Evolutionary conservation across 169 alveolate species (phyloP), one percentile per base, ranked within the genome.

Genomic region (Condylostoma magnum): DNA sequence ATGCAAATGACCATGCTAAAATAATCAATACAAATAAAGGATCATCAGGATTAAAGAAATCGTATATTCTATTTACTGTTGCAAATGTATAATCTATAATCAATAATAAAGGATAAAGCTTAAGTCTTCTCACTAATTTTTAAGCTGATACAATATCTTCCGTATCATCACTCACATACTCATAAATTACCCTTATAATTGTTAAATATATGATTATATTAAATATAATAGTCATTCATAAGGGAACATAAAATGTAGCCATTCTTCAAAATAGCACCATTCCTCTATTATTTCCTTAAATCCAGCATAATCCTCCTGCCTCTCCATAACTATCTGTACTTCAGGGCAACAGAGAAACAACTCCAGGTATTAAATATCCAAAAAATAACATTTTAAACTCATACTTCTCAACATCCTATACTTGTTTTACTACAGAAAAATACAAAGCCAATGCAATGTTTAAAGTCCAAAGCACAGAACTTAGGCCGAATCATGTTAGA

Each of bases 221-320:
- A 36, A 18, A 57, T 8, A 27, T 33, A 33, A 57, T 15, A 20
- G 38, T 37, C 8, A 57, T 1, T 10, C 22, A 33, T 18, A 57
- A 34, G 1, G 69, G 69, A 0, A 36, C n/a, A 37, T 57, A 57
- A 57, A 57, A 57, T 33, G 12, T 15, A 20, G 38, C 52, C 31
- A 57, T 15, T 4, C 47, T 57, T 27, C 69, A 57, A 15, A 57
- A 4, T 33, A 37, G 20, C 4, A 20, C 47, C 28, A 30, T 33
- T 37, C 30, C 44, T n/a, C 30, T 41, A 27, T 28, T 28, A 28
- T 37, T 37, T 30, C n/a, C 20, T 5, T 28, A 43, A 3, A 63
- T 63, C 60, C 73, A 63, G 58, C 73, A 63, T 34, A 54, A 63
- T 34, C 73, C 73, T 20, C 46, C 46, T 41, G 73, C 34, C 20